Percentiles rank a stretch among this genome's conserved stretches.
phyloP scores from a whole-genome alignment of 345 rosid species.

The Moricandia moricandioides region DNA sequence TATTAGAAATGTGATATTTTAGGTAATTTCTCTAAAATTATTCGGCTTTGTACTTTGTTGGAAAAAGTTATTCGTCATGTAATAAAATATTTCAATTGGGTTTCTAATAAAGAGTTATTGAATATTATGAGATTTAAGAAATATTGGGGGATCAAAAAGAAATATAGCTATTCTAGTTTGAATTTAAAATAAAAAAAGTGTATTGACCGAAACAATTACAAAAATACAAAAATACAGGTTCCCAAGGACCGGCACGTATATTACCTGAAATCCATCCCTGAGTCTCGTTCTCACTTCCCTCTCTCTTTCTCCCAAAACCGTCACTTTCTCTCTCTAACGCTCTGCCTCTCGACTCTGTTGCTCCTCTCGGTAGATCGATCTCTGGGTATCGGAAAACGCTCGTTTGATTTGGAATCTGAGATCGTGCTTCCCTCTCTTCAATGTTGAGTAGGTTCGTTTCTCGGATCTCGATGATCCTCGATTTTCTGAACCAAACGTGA shows the following conservation, averaged over 20 bases:
- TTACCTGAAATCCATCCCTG: slow-evolving; percentile 27
- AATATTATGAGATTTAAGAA: too few species aligned
- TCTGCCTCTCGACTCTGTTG: slow-evolving; percentile 10
- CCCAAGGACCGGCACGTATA: slow-evolving; percentile 38
- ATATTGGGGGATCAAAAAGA: too few species aligned
- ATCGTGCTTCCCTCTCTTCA: slow-evolving; percentile 13
- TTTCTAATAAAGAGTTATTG: too few species aligned
- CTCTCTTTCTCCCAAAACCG: slow-evolving; percentile 32
- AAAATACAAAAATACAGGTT: slow-evolving; percentile 12
- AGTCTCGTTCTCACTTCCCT: slow-evolving; percentile 16
- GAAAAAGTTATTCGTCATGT: too few species aligned
- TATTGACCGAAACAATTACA: slow-evolving; percentile 14
- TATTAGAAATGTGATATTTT: too few species aligned
- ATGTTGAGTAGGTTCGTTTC: slow-evolving; percentile 36
- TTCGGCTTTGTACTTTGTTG: too few species aligned
- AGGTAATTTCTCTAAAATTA: too few species aligned
- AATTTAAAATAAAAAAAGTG: not conserved
- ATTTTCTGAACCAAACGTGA: slow-evolving; percentile 34
- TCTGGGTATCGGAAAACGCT: slow-evolving; percentile 21
- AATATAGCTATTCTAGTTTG: not conserved
- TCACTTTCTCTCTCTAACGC: slow-evolving; percentile 38
- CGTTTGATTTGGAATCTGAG: slow-evolving; percentile 8
- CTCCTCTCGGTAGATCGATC: slow-evolving; percentile 20
- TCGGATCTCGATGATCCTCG: slow-evolving; percentile 43
- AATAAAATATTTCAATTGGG: too few species aligned